Evolutionary conservation across 306 rosid species (phyloP).

Genomic region (Cajanus cajan): DNA sequence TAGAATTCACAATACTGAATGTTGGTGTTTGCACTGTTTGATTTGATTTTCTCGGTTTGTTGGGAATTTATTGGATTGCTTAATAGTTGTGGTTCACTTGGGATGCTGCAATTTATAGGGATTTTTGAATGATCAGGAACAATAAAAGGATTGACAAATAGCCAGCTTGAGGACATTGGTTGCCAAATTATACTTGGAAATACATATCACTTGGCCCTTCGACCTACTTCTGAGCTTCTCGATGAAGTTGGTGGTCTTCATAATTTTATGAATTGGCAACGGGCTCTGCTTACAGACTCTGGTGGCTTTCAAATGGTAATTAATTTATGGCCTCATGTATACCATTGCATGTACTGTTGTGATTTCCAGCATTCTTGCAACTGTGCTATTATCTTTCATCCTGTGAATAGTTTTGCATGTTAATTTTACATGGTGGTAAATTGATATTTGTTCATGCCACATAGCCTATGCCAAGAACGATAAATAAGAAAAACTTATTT

Average conservation of each 20-base stretch:
- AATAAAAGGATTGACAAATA: slow-evolving; percentile 76
- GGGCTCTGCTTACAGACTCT: slow-evolving; percentile 92
- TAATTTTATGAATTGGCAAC: slow-evolving; percentile 92
- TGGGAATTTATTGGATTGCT: background rate
- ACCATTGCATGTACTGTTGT: slow-evolving; percentile 6
- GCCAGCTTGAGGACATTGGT: slow-evolving; percentile 90
- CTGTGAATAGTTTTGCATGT: background rate
- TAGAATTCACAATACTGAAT: background rate
- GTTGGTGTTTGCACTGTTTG: background rate
- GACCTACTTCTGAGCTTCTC: slow-evolving; percentile 93
- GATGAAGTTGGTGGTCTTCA: slow-evolving; percentile 90
- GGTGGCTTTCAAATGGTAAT: slow-evolving; percentile 98
- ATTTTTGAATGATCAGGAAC: slow-evolving; percentile 60
- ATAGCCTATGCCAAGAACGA: background rate
- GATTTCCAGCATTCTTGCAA: slow-evolving; percentile 11
- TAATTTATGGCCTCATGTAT: slow-evolving; percentile 31
- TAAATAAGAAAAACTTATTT: background rate
- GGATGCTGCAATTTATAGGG: slow-evolving; percentile 5
- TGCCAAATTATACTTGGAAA: slow-evolving; percentile 97
- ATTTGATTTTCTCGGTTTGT: background rate
- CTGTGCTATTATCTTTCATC: slow-evolving; percentile 14
- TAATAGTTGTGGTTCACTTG: slow-evolving; percentile 10
- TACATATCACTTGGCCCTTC: slow-evolving; percentile 90
- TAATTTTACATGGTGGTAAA: background rate
- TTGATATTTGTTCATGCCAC: slow-evolving; percentile 12